Evolutionary conservation across 345 rosid genomes (phyloP).

Genomic region (Populus nigra): DNA sequence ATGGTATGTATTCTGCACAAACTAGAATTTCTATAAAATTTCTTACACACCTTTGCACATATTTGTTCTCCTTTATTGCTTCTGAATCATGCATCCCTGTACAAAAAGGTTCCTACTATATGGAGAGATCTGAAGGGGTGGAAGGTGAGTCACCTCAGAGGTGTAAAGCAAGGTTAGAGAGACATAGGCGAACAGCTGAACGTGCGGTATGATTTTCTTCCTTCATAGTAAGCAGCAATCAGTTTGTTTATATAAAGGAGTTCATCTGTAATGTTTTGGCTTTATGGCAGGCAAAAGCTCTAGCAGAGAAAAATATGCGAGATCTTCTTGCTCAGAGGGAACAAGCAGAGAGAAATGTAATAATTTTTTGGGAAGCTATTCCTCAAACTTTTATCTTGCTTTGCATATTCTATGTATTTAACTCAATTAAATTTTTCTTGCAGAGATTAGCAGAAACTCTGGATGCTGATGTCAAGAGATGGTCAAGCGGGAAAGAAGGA

Average conservation of each 20-base stretch:
- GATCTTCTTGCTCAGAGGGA: slow-evolving; percentile 88
- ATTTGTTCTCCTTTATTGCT: slow-evolving; percentile 2
- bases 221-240: neutral
- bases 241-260: neutral
- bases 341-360: slow-evolving; percentile 85
- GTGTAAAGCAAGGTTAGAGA: slow-evolving; percentile 88
- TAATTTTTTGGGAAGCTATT: slow-evolving; percentile 3
- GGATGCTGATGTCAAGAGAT: slow-evolving; percentile 89
- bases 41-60: neutral
- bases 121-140: slow-evolving; percentile 43
- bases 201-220: slow-evolving; percentile 56
- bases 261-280: slow-evolving; percentile 13
- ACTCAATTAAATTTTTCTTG: slow-evolving; percentile 19
- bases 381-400: slow-evolving; percentile 3
- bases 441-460: slow-evolving; percentile 89
- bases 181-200: slow-evolving; percentile 89
- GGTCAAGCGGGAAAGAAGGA: slow-evolving; percentile 94
- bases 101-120: slow-evolving; percentile 28
- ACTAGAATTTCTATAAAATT: neutral
- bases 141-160: slow-evolving; percentile 94
- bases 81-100: slow-evolving; percentile 12
- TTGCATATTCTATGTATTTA: neutral
- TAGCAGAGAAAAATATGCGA: slow-evolving; percentile 92
- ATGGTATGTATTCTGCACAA: slow-evolving; percentile 38
- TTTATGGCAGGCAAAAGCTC: slow-evolving; percentile 80